Evolutionary conservation across 495 filamentous ascomycete species (phyloP).

Genomic region (Acidiella bohemica): DNA sequence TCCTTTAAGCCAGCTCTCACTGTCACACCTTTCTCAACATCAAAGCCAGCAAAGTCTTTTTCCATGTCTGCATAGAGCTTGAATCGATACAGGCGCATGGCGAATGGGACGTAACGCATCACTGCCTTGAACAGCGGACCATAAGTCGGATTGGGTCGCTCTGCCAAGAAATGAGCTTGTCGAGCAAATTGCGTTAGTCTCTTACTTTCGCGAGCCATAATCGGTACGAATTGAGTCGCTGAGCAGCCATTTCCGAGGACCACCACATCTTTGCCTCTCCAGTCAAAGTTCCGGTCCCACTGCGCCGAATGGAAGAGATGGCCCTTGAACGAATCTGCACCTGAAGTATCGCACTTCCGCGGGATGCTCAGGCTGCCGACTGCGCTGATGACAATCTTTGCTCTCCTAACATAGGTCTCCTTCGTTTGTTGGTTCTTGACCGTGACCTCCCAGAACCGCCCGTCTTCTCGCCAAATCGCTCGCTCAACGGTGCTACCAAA

Average conservation of each 20-base stretch:
- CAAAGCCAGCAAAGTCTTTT: slow-evolving; percentile 22
- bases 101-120: slow-evolving; percentile 23
- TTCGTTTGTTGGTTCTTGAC: slow-evolving; percentile 28
- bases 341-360: slow-evolving; percentile 36
- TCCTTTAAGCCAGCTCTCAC: slow-evolving; percentile 16
- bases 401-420: slow-evolving; percentile 25
- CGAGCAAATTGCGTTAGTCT: slow-evolving; percentile 23
- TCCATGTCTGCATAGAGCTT: slow-evolving; percentile 24
- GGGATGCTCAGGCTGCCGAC: slow-evolving; percentile 41
- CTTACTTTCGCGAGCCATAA: slow-evolving; percentile 17
- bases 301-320: slow-evolving; percentile 43
- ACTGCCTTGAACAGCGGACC: slow-evolving; percentile 18
- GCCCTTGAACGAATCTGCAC: slow-evolving; percentile 37
- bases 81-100: slow-evolving; percentile 24
- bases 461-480: slow-evolving; percentile 33
- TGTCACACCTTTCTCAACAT: slow-evolving; percentile 15
- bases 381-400: slow-evolving; percentile 44
- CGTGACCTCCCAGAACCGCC: slow-evolving; percentile 34
- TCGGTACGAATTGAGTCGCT: slow-evolving; percentile 26
- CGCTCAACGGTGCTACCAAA: slow-evolving; percentile 32
- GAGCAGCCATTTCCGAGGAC: slow-evolving; percentile 38
- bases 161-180: slow-evolving; percentile 23
- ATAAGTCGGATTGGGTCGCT: slow-evolving; percentile 21
- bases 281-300: slow-evolving; percentile 44
- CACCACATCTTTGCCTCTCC: slow-evolving; percentile 44